Evolutionary conservation across 208 protist genomes (phyloP), one percentile per base, ranked within the genome.

Genomic region (Acanthamoeba lenticulata): DNA sequence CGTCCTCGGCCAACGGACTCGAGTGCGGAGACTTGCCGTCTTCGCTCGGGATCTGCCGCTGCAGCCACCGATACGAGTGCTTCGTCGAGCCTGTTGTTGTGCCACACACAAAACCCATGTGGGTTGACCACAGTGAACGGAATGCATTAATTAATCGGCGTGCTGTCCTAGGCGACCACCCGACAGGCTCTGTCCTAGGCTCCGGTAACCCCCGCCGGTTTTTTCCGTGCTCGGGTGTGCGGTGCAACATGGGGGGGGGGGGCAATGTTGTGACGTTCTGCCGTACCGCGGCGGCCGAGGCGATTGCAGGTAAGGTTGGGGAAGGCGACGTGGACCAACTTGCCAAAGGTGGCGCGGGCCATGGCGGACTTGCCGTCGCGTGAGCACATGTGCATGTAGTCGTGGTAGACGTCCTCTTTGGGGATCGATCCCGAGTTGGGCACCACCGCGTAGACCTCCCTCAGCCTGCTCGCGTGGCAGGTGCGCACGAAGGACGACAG

Each of bases 321-420:
- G 24, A 79, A 79, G 69, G 69, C 69, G 69, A 17, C 24, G 36
- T 79, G 69, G 27, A 79, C 2, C 2, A 79, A 27, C 69, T 79
- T 79, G 69, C 69, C 69, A n/a, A 79, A 79, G 69, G 69, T 79
- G 21, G 69, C 69, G 36, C 69, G 69, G 5, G 69, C 69, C 69
- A 79, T 79, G 34, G 69, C 36, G 13, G 69, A 47, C 36, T 79
- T 79, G 69, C 69, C 69, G 21, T 79, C 69, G 1, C 69, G 24
- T 7, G 32, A 17, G 36, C 69, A 79, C 69, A 79, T 5, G 4
- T 45, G 32, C 0, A 29, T 27, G 69, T 79, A 79, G 69, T 38
- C 69, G 34, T n/a, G 24, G 69, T 79, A 79, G 36, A 79, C 69
- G 36, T 79, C 69, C 17, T 79, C 69, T 17, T 79, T 79, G 13